A percentile compares a stretch with the other conserved stretches of the same genome.
Evolutionary conservation across 768 basidiomycete species (phyloP).

Genomic region (Kwoniella europaea): DNA sequence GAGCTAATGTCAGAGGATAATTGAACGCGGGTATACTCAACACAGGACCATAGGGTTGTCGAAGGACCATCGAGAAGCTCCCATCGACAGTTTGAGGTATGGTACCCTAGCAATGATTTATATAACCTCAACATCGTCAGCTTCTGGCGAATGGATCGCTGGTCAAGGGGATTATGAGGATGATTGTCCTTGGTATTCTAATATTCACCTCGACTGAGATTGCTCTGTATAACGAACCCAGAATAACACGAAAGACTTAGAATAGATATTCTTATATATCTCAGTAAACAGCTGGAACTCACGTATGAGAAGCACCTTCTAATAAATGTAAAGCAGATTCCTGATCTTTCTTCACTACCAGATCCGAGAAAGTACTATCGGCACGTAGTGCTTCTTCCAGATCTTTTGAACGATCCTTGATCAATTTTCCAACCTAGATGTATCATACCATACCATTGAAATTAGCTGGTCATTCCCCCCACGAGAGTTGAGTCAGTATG

Average conservation of each 20-base stretch:
- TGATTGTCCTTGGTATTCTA: neutral
- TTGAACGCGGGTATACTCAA: slow-evolving; percentile 51
- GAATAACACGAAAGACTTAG: neutral
- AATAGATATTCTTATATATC: neutral
- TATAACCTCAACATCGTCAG: neutral
- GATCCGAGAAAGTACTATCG: slow-evolving; percentile 33
- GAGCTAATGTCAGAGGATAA: slow-evolving; percentile 40
- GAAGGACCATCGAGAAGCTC: slow-evolving; percentile 26
- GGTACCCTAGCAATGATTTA: slow-evolving; percentile 19
- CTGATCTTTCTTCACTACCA: slow-evolving; percentile 29
- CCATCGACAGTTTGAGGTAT: slow-evolving; percentile 47
- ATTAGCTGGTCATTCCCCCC: too few relatives aligned
- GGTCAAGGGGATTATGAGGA: too few relatives aligned
- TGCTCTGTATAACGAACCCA: slow-evolving; percentile 7
- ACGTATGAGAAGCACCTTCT: slow-evolving; percentile 39
- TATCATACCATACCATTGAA: neutral
- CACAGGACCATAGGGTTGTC: slow-evolving; percentile 51
- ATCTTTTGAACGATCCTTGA: slow-evolving; percentile 30
- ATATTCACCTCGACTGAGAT: slow-evolving; percentile 29
- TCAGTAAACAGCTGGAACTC: neutral
- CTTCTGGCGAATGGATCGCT: neutral
- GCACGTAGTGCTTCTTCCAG: slow-evolving; percentile 27
- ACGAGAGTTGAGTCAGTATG: neutral
- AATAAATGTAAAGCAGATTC: slow-evolving; percentile 25
- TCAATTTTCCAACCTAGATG: slow-evolving; percentile 24